Conservation (phyloP, 768 basidiomycete species). For the Termitomyces sp. region DNA sequence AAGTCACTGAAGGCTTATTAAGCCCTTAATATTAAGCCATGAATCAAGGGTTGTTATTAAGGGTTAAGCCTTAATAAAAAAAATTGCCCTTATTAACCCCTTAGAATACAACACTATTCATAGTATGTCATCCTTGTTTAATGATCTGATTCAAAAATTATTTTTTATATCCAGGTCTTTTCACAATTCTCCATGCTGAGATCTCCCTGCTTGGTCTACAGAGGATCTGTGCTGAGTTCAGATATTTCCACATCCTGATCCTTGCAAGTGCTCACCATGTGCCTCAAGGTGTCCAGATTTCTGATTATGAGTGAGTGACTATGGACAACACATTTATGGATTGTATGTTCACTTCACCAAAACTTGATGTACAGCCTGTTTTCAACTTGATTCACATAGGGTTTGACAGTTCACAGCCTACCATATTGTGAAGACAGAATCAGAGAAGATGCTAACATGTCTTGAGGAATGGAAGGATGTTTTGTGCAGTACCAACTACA, state of each 20-base stretch:
- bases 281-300: constrained; percentile 25
- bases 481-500: not conserved
- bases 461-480: constrained; percentile 21
- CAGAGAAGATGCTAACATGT: constrained; percentile 2
- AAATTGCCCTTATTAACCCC: too few species aligned
- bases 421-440: constrained; percentile 15
- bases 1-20: too few species aligned
- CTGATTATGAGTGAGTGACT: constrained; percentile 26
- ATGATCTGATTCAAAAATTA: too few species aligned
- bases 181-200: constrained; percentile 21
- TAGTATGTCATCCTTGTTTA: too few species aligned
- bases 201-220: constrained; percentile 33
- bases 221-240: constrained; percentile 33
- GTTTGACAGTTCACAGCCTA: constrained; percentile 31
- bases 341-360: constrained; percentile 17
- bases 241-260: constrained; percentile 35
- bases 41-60: too few species aligned
- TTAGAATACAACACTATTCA: too few species aligned
- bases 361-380: not conserved
- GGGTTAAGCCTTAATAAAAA: too few species aligned
- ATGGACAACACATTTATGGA: constrained; percentile 21
- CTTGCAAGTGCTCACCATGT: constrained; percentile 22
- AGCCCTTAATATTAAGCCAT: too few species aligned
- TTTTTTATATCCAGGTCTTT: constrained; percentile 11
- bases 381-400: constrained; percentile 13